These are phyloP conservation scores for Isoetes taiwanensis DNA, from an alignment of 75 land plant species.

Conservation along the genomic window DNA sequence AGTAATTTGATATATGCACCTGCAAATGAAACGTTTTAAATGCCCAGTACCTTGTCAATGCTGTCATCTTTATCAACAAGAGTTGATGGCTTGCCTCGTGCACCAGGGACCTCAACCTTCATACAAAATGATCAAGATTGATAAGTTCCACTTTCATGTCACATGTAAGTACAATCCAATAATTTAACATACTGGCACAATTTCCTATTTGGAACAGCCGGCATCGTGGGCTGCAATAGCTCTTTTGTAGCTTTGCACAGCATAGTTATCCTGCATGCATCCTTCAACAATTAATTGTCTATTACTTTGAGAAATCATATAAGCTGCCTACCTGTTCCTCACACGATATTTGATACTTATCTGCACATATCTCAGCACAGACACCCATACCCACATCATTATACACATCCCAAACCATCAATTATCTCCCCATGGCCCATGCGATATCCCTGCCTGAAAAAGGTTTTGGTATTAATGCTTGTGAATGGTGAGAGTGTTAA, in stretches of 20 bases:
- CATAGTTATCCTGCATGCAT: conserved; percentile 23
- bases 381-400: conserved; percentile 20
- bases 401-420: conserved; percentile 22
- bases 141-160: too few species aligned
- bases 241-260: conserved; percentile 25
- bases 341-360: conserved; percentile 23
- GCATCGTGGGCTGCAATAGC: conserved; percentile 21
- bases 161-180: too few species aligned
- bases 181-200: conserved; percentile 10
- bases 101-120: conserved; percentile 80
- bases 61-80: conserved; percentile 83
- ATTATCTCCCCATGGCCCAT: too few species aligned
- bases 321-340: conserved; percentile 16
- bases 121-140: too few species aligned
- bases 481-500: too few species aligned
- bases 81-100: conserved; percentile 51
- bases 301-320: not conserved
- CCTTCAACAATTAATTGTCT: not conserved
- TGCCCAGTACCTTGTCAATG: conserved; percentile 45
- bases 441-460: too few species aligned
- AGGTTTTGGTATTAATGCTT: too few species aligned
- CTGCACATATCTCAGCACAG: conserved; percentile 23
- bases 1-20: not conserved
- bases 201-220: conserved; percentile 16
- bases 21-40: not conserved